phyloP scores from a whole-genome alignment of 305 asterid genomes.

The Fraxinus platypoda region DNA sequence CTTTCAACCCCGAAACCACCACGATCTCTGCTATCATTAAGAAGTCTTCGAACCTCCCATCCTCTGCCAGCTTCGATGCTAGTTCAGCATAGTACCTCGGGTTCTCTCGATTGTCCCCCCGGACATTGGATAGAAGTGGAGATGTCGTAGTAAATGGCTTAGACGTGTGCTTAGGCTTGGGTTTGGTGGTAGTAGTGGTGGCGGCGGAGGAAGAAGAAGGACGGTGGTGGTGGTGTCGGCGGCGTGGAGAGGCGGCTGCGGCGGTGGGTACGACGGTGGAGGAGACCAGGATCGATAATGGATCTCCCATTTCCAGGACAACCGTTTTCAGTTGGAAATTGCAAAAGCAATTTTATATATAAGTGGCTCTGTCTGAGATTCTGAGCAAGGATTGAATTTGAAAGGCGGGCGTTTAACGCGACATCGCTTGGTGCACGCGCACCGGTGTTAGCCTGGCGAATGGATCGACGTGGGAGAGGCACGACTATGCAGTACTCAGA shows the following conservation, averaged over 20 bases:
- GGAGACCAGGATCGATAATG: slow-evolving; percentile 58
- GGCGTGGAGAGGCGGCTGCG: slow-evolving; percentile 8
- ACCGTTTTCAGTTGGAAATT: slow-evolving; percentile 36
- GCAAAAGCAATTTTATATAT: background rate
- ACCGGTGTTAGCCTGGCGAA: background rate
- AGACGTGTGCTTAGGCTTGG: slow-evolving; percentile 36
- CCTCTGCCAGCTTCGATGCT: slow-evolving; percentile 71
- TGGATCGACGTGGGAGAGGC: background rate
- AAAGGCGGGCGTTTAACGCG: slow-evolving; percentile 29
- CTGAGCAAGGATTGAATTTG: slow-evolving; percentile 40
- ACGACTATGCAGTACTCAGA: background rate
- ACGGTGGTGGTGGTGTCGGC: slow-evolving; percentile 11
- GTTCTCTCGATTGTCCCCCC: slow-evolving; percentile 44
- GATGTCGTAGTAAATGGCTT: slow-evolving; percentile 33
- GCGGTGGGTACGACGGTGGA: slow-evolving; percentile 58
- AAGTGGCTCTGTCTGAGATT: background rate
- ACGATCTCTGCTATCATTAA: slow-evolving; percentile 63
- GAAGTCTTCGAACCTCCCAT: slow-evolving; percentile 71
- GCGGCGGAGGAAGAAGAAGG: slow-evolving; percentile 23
- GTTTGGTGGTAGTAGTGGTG: slow-evolving; percentile 25
- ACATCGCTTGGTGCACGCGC: background rate
- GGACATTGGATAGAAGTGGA: slow-evolving; percentile 44
- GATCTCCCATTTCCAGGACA: slow-evolving; percentile 68
- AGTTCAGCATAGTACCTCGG: slow-evolving; percentile 61
- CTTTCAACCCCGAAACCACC: slow-evolving; percentile 54